Evolutionary conservation across 345 rosid genomes (phyloP).

Genomic region (Erucastrum elatum): DNA sequence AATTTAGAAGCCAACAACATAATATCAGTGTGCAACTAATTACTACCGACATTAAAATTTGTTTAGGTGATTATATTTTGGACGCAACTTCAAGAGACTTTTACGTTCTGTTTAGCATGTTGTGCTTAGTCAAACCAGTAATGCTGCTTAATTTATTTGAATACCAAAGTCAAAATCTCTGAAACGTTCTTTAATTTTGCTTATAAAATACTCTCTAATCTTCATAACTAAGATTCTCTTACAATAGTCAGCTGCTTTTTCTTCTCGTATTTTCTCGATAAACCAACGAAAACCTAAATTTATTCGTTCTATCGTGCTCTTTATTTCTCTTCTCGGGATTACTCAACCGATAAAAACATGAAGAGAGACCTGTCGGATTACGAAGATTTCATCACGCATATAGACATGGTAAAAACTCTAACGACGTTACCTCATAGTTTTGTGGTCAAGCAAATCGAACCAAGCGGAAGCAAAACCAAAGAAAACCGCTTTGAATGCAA

Average conservation of each 20-base stretch:
- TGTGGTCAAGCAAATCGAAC: constrained; percentile 28
- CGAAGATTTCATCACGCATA: constrained; percentile 34
- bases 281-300: constrained; percentile 14
- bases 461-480: constrained; percentile 3
- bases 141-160: constrained; percentile 18
- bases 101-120: neutral
- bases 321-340: too few relatives aligned
- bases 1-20: too few relatives aligned
- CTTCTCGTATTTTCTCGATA: neutral
- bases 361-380: constrained; percentile 45
- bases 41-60: too few relatives aligned
- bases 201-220: constrained; percentile 7
- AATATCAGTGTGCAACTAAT: too few relatives aligned
- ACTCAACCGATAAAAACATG: constrained; percentile 28
- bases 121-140: constrained; percentile 28
- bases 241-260: neutral
- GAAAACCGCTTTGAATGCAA: constrained; percentile 56
- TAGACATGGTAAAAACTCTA: constrained; percentile 46
- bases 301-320: neutral
- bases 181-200: neutral
- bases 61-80: neutral
- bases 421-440: constrained; percentile 45
- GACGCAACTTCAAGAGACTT: constrained; percentile 27
- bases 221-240: constrained; percentile 9
- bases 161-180: constrained; percentile 18